These are phyloP conservation scores for Mycosphaerella sp. DNA, from an alignment of 2,329 filamentous ascomycete genomes.

Conservation along the genomic window DNA sequence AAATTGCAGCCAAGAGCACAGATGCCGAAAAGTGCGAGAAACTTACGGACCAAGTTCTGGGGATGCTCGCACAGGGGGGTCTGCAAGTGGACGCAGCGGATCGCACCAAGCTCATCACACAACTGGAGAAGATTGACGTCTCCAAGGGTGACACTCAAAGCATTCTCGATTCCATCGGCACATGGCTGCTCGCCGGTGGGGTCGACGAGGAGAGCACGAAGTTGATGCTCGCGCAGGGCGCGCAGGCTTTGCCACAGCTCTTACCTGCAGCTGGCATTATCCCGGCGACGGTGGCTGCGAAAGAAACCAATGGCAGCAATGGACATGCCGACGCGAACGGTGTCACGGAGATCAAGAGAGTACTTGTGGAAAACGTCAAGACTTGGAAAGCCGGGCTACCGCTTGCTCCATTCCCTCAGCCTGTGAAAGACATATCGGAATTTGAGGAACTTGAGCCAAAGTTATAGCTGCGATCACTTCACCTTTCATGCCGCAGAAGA, in stretches of 20 bases:
- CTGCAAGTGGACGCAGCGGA: slow-evolving; percentile 40
- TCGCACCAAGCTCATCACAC: slow-evolving; percentile 37
- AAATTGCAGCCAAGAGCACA: slow-evolving; percentile 31
- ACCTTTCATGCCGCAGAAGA: neutral
- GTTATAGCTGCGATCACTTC: slow-evolving; percentile 40
- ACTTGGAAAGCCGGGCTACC: slow-evolving; percentile 71
- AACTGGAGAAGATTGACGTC: slow-evolving; percentile 44
- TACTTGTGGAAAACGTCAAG: slow-evolving; percentile 69
- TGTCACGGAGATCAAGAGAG: slow-evolving; percentile 45
- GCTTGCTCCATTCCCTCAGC: slow-evolving; percentile 64
- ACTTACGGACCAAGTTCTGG: slow-evolving; percentile 39
- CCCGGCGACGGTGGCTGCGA: slow-evolving; percentile 4
- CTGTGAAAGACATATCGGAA: slow-evolving; percentile 69
- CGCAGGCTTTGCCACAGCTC: slow-evolving; percentile 43
- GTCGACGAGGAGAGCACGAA: slow-evolving; percentile 47
- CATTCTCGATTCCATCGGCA: slow-evolving; percentile 41
- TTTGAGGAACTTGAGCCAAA: slow-evolving; percentile 85
- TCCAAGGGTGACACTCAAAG: slow-evolving; percentile 32
- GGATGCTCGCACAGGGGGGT: slow-evolving; percentile 45
- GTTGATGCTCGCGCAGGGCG: slow-evolving; percentile 46
- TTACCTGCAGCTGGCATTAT: slow-evolving; percentile 30
- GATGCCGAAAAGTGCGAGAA: slow-evolving; percentile 41
- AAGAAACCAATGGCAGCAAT: slow-evolving; percentile 32
- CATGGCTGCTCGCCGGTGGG: slow-evolving; percentile 37
- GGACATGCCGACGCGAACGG: slow-evolving; percentile 35